Percentiles rank a stretch among this genome's conserved stretches.
phyloP scores from a whole-genome alignment of 164 flowering plant species.

The Saururus chinensis region DNA sequence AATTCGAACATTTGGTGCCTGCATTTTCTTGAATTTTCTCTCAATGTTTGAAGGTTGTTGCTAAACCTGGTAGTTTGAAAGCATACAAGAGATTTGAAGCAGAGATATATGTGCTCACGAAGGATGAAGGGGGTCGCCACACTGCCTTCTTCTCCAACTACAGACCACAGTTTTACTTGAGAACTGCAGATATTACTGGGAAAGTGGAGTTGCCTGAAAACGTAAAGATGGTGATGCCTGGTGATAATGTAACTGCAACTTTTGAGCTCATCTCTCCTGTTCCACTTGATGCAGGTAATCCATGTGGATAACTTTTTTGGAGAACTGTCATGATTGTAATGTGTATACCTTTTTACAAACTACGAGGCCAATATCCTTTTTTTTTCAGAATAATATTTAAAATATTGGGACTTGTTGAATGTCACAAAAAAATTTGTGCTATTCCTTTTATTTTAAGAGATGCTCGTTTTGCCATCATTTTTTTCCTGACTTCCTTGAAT shows the following conservation, averaged over 20 bases:
- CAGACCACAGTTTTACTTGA: slow-evolving; percentile 90
- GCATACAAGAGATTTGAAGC: slow-evolving; percentile 86
- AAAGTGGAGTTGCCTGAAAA: slow-evolving; percentile 85
- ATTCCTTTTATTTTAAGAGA: too few relatives aligned
- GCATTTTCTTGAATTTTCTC: neutral
- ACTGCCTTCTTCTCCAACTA: slow-evolving; percentile 93
- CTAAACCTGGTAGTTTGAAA: slow-evolving; percentile 73
- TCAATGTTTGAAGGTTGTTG: slow-evolving; percentile 60
- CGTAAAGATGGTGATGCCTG: slow-evolving; percentile 99
- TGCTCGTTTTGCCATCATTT: too few relatives aligned
- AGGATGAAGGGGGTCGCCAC: slow-evolving; percentile 99
- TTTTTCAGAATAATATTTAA: too few relatives aligned
- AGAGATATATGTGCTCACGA: slow-evolving; percentile 89
- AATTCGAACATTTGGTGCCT: neutral
- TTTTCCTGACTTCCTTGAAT: too few relatives aligned
- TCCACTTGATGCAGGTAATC: slow-evolving; percentile 81
- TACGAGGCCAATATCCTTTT: too few relatives aligned
- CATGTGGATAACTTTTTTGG: neutral
- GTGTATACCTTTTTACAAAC: too few relatives aligned
- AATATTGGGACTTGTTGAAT: too few relatives aligned
- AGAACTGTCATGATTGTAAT: too few relatives aligned
- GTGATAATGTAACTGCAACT: slow-evolving; percentile 89
- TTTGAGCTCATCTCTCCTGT: slow-evolving; percentile 80
- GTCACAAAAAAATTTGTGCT: neutral
- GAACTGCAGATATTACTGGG: slow-evolving; percentile 95